Conservation (phyloP, 805 yeast species). For the Candida parachauliodes region DNA sequence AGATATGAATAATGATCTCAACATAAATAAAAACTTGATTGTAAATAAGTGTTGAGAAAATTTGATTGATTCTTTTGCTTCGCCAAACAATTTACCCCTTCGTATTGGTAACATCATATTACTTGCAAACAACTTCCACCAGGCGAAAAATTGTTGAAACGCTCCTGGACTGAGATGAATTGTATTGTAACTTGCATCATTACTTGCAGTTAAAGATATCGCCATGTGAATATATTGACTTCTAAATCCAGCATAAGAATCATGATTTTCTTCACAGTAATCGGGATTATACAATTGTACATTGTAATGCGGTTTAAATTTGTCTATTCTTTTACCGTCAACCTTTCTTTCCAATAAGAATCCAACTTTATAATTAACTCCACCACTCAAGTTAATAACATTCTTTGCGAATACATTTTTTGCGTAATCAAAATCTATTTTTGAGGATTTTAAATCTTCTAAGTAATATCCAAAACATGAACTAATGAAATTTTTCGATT, state of each 20-base stretch:
- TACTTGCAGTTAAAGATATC: conserved; percentile 34
- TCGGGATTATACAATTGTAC: conserved; percentile 55
- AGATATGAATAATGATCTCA: conserved; percentile 70
- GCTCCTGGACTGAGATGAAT: conserved; percentile 73
- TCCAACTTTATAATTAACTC: conserved; percentile 56
- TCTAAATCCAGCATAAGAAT: conserved; percentile 40
- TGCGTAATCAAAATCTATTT: conserved; percentile 9
- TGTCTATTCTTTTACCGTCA: conserved; percentile 33
- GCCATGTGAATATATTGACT: conserved; percentile 40
- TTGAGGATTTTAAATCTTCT: conserved; percentile 11
- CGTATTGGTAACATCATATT: conserved; percentile 76
- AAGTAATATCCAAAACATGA: conserved; percentile 50
- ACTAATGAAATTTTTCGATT: conserved; percentile 37
- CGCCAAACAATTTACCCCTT: conserved; percentile 67
- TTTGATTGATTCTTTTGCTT: conserved; percentile 52
- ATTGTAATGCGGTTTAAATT: conserved; percentile 58
- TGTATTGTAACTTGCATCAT: conserved; percentile 52
- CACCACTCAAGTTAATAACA: conserved; percentile 58
- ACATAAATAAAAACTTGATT: conserved; percentile 71
- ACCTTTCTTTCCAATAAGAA: conserved; percentile 50
- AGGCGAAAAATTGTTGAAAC: conserved; percentile 62
- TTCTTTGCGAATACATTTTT: conserved; percentile 42
- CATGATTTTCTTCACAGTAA: conserved; percentile 36
- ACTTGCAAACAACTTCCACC: conserved; percentile 89
- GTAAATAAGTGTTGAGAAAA: conserved; percentile 74